Base-by-base conservation (phyloP, 257 asterid species). In the Lycium ferocissimum region DNA sequence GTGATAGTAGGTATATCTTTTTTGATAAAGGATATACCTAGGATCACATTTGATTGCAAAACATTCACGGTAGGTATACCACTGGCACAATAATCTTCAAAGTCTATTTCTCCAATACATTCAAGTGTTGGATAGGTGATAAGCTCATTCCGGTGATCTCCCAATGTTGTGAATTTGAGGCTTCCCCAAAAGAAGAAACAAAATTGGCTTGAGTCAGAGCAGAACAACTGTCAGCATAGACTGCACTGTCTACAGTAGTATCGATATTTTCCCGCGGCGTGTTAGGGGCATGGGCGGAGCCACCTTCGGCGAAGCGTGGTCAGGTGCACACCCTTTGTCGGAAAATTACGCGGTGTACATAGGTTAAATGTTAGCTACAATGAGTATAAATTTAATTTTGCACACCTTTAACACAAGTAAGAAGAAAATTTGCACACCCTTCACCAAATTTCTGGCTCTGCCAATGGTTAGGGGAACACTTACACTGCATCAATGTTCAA, bases 41-140 rank as follows among this genome's bases (percentile, higher is more conserved):
- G 1, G 1, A 26, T 26, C 33, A 26, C 33, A 26, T 26, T 26
- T 26, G 33, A 26, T 26, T 26, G 33, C 33, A 26, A 26, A 26
- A 26, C 33, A 26, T 26, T 26, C 33, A 26, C 1, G 33, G 57
- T 81, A 8, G 90, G 91, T 57, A 88, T 84, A 67, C 86, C 91
- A 59, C 79, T 66, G 43, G 70, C 84, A 1, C 47, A 37, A 4
- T 84, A 81, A 45, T 92, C 94, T 84, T 93, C 95, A 54, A 87
- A 80, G 54, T 88, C 88, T 58, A 56, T 45, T 40, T 84, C 84
- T 84, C 71, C 89, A 4, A 79, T 88, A 13, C 85, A 82, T 63
- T 85, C 78, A 14, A 80, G 85, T 40, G 83, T 86, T 5, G 92
- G 92, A 81, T 92, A 91, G 40, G 79, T 10, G n/a, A 95, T 93